Evolutionary conservation across 257 asterid genomes (phyloP), one percentile per base, ranked within the genome.

Genomic region (Coffea canephora): DNA sequence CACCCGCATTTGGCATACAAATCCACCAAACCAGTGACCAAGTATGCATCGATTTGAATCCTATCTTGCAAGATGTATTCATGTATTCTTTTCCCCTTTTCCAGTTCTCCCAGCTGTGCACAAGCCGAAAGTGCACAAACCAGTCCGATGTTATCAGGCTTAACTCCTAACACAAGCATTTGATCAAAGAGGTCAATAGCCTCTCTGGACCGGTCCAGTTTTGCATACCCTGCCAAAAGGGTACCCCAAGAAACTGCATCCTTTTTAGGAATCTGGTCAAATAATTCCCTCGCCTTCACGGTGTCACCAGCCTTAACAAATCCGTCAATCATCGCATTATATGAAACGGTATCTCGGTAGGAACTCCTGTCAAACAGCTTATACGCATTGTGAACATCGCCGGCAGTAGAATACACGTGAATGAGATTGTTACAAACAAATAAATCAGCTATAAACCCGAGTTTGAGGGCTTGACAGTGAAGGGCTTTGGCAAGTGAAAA

Each of bases 121-220:
- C 99, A 95, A 62, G 98, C 97, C 0, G 98, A 91, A 50, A 95
- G 96, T 2, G 64, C 90, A 1, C 97, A 83, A 85, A 91, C 98
- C 67, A 91, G 77, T 4, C 97, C 89, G 5, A 86, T 86, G 43
- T 91, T 91, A 67, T 91, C 91, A 54, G 89, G 87, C 74, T 69
- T 79, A 9, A 84, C 86, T 50, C 15, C 65, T 54, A 49, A 84
- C n/a, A 4, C 75, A n/a, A 85, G 55, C 94, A 93, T 93, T 27
- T 70, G 77, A 83, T 93, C 91, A 61, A 89, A 91, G 82, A 93
- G 80, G 49, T 83, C 89, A 55, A 93, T 80, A 10, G 92, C 96
- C 78, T 95, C 91, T 48, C 12, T 78, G 62, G 91, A 88, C 8
- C 67, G 86, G 67, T 81, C 80, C 83, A 31, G 79, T 70, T 91